Evolutionary conservation across 2,329 filamentous ascomycete species (phyloP), one percentile per base, ranked within the genome.

Genomic region (Pseudogymnoascus destructans): DNA sequence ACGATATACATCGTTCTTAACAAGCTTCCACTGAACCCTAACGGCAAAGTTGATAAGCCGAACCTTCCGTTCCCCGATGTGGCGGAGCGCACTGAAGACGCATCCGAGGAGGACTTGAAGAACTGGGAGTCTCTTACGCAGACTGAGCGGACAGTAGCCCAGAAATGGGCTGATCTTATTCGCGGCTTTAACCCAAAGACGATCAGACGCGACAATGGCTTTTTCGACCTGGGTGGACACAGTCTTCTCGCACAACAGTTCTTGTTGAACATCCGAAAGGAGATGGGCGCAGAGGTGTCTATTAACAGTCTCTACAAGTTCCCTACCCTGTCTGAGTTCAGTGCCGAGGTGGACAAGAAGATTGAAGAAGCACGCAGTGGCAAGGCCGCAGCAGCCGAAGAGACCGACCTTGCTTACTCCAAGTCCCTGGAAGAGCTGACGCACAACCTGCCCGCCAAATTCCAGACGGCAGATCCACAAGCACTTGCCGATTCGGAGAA

Each of bases 181-280:
- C 73, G 77, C 55, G 78, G 81, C 63, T 70, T 88, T 25, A 84
- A 85, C 59, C 78, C 84, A 57, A 81, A 84, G 67, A 86, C 84
- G 55, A 75, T 95, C 59, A 77, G 76, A 42, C 76, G 79, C 0
- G 76, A 82, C n/a, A 73, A 78, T 61, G 73, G 72, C 57, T 95
- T 93, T 74, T 92, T 92, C 66, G 87, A 93, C 60, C 74, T 86
- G 52, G 89, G 89, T 61, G 89, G 89, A 11, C 86, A 93, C 73
- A 87, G 82, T 71, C 82, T 95, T 64, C 77, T 92, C 46, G 88
- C 87, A 0, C 88, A 93, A 66, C 85, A 88, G 66, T 81, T 96
- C 69, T 77, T 95, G 7, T 80, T 95, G 60, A 79, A 82, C 57
- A 77, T 91, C 35, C 77, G 80, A 36, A 76, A 79, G 61, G 78